Evolutionary conservation across 2,329 filamentous ascomycete genomes (phyloP).

Genomic region (Fusarium haematococcum): DNA sequence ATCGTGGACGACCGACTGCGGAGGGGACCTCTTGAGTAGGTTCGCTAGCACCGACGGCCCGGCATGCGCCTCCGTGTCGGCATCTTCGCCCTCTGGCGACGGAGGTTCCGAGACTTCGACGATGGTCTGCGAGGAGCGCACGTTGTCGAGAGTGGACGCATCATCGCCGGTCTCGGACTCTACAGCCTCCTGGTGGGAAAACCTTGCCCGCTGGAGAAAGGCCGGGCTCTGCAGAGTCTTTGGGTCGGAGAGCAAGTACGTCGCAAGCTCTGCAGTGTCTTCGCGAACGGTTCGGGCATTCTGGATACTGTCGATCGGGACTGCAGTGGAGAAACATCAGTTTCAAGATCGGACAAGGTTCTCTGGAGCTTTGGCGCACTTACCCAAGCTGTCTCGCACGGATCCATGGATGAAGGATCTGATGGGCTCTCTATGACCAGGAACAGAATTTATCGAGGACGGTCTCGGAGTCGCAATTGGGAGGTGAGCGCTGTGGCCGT

Average conservation of each 20-base stretch:
- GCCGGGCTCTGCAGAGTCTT: constrained; percentile 57
- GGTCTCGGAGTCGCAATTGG: constrained; percentile 49
- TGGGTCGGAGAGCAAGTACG: constrained; percentile 79
- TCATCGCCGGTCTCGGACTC: constrained; percentile 37
- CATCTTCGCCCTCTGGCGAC: constrained; percentile 40
- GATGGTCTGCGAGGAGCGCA: constrained; percentile 62
- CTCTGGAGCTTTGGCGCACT: constrained; percentile 28
- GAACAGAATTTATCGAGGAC: constrained; percentile 52
- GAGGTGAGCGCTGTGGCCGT: constrained; percentile 24
- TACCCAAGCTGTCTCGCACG: constrained; percentile 70
- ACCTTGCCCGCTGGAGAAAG: constrained; percentile 57
- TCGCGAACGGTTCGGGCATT: constrained; percentile 85
- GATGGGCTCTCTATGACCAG: constrained; percentile 71
- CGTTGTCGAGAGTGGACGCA: constrained; percentile 38
- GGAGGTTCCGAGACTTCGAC: constrained; percentile 68
- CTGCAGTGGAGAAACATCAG: constrained; percentile 45
- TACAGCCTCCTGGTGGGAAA: constrained; percentile 46
- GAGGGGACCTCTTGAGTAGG: constrained; percentile 63
- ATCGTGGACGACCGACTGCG: constrained; percentile 49
- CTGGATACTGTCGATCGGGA: constrained; percentile 74
- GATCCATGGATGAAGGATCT: constrained; percentile 78
- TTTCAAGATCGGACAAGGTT: background rate
- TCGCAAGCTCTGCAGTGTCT: constrained; percentile 88
- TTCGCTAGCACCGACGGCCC: constrained; percentile 60
- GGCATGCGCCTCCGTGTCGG: constrained; percentile 33